Evolutionary conservation across 2,329 filamentous ascomycete genomes (phyloP), one percentile per base, ranked within the genome.

Genomic region (Talaromyces albobiverticillius): DNA sequence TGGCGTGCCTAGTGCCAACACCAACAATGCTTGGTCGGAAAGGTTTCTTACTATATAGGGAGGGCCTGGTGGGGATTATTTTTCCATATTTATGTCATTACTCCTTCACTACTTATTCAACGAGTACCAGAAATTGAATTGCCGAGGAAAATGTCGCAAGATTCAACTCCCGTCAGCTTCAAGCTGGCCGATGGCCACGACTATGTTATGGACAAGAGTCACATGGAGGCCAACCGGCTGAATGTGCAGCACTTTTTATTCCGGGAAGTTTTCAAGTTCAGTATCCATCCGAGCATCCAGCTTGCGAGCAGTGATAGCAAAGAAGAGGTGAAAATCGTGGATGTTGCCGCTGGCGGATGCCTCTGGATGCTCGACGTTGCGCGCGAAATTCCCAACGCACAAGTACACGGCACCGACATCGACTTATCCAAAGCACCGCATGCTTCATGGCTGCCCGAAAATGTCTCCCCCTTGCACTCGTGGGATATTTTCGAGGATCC

Each of bases 221-320:
- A 54, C 25, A 47, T 51, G 10, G 57, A 51, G 5, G 50, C 36
- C 16, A 36, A 45, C 46, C 59, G 61, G 14, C 55, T 68, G 1
- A 64, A 68, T 40, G 55, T 67, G 36, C 66, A 70, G 46, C 64
- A 69, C 34, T 64, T 62, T 29, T 59, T 68, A 5, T 71, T 62
- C 63, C 60, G 60, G 42, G 57, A 64, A 20, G 56, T 60, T 10
- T 59, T 65, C 3, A 55, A 59, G 18, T 68, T 57, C 47, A 60
- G 56, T 26, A 56, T 71, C 8, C 67, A 71, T 46, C 65, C 64
- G 3, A 47, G 51, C 11, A 62, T 70, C 41, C 40, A 51, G 32
- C 49, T 58, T 25, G 20, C 55, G 41, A 41, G 32, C 4, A 42
- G 31, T 29, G 36, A 55, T 18, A 40, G n/a, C n/a, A n/a, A n/a